Base-by-base conservation (phyloP, 495 filamentous ascomycete species). In the Penicillium cataractarum region DNA sequence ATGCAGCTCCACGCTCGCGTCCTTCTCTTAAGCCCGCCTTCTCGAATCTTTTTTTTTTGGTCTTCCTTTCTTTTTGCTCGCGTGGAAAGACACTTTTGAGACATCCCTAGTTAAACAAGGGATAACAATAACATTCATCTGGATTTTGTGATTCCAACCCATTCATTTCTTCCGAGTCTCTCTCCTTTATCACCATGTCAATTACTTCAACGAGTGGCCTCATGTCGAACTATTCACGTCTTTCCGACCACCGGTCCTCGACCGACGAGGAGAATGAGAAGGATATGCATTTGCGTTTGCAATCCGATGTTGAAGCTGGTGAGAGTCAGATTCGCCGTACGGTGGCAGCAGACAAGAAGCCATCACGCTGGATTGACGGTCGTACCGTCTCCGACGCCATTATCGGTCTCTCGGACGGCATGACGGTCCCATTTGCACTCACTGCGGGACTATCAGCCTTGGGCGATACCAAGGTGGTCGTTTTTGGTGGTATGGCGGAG, bases 401-500 rank as follows among this genome's bases (percentile, higher is more conserved):
- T 39, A 86, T 87, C 66, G 89, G 84, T 33, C 74, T 85, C 29
- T 84, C 84, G 0, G 84, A 87, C 58, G 84, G 84, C 37, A 80
- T 87, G 76, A 86, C 84, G 0, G 84, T 87, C 15, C 84, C 84
- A 0, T 87, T 87, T 67, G 84, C 84, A 6, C 76, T 87, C 15
- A 84, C 83, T 1, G 84, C 84, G 2, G 84, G 84, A 29, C 70
- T 87, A 21, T 86, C 83, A 13, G 76, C 83, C 1, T 67, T 85
- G 49, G 80, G 80, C 0, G 78, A 84, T 62, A 84, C 84, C 39
- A 80, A 80, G 44, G 77, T 85, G 0, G 84, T 87, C 7, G 79
- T 86, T n/a, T 82, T 83, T 64, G 84, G 83, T 29, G 84, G 84
- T 21, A 66, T 86, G 54, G 84, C 84, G 5, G 84, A 87, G 66